Evolutionary conservation across 305 asterid genomes (phyloP), one percentile per base, ranked within the genome.

Genomic region (Salvia sclarea): DNA sequence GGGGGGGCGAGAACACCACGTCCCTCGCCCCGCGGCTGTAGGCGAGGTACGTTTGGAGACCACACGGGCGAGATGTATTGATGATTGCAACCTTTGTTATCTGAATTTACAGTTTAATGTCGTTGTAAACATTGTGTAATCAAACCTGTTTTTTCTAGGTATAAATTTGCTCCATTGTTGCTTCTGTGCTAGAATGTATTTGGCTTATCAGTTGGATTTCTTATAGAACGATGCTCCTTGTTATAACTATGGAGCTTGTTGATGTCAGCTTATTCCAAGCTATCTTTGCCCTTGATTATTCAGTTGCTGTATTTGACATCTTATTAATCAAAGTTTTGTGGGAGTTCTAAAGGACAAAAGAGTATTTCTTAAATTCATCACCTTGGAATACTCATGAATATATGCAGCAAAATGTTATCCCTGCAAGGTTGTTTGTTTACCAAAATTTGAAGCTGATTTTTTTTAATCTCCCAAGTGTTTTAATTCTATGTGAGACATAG

Each of bases 101-200:
- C 61, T 75, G 43, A 61, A 14, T 43, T 54, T 28, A 30, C n/a
- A 68, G 14, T 20, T 22, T 33, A 13, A 47, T 66, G 10, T 55
- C 53, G 9, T 31, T 69, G 62, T 40, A 31, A 13, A 61, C 35
- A 21, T 4, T 62, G 50, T 50, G 43, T 61, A n/a, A 33, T 53
- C 37, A 52, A 63, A 54, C 53, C 61, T n/a, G n/a, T n/a, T n/a
- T n/a, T 93, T 78, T 91, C 97, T 64, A 88, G 98, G 98, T 90
- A 87, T 21, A 24, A 5, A 44, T 22, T 20, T 22, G 58, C 18
- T 22, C 17, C 38, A 11, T 16, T 53, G 6, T 55, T 65, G 58
- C 35, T 47, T 56, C 24, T 58, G 16, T 40, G 64, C 31, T 44
- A 21, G 52, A 57, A 43, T 52, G 48, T 40, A 28, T 48, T 8